phyloP scores from a whole-genome alignment of 1,284 basidiomycete genomes.

The Microbotryum scabiosae region DNA sequence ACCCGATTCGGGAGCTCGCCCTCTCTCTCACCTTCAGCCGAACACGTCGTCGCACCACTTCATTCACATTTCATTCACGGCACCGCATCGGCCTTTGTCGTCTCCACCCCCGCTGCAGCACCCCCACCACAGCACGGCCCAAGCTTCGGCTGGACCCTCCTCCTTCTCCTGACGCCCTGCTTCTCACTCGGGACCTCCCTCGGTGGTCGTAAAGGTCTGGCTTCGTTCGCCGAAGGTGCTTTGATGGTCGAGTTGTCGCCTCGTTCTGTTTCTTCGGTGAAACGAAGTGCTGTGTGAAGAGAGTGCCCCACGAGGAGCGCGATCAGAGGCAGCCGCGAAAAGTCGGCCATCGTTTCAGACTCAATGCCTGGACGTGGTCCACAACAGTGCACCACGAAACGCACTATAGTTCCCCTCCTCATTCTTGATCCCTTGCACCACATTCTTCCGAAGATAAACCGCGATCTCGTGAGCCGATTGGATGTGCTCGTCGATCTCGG shows the following conservation, averaged over 20 bases:
- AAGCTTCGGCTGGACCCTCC: constrained; percentile 1
- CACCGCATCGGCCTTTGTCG: too few species aligned
- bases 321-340: neutral
- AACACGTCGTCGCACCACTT: neutral
- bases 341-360: neutral
- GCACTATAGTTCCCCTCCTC: constrained; percentile 26
- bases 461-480: constrained; percentile 25
- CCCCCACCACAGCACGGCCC: constrained; percentile 4
- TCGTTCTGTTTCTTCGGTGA: constrained; percentile 28
- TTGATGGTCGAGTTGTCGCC: constrained; percentile 29
- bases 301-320: neutral
- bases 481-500: constrained; percentile 27
- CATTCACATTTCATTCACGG: neutral
- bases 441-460: constrained; percentile 23
- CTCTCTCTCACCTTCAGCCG: too few species aligned
- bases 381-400: neutral
- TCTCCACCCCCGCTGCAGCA: constrained; percentile 18
- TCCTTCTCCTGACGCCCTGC: constrained; percentile 8
- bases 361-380: neutral
- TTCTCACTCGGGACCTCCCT: neutral
- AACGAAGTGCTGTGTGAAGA: constrained; percentile 15
- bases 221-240: constrained; percentile 2
- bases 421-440: constrained; percentile 26
- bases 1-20: too few species aligned
- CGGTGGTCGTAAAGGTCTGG: constrained; percentile 8